Evolutionary conservation across 2,329 filamentous ascomycete genomes (phyloP).

Genomic region (Penicillium sp.): DNA sequence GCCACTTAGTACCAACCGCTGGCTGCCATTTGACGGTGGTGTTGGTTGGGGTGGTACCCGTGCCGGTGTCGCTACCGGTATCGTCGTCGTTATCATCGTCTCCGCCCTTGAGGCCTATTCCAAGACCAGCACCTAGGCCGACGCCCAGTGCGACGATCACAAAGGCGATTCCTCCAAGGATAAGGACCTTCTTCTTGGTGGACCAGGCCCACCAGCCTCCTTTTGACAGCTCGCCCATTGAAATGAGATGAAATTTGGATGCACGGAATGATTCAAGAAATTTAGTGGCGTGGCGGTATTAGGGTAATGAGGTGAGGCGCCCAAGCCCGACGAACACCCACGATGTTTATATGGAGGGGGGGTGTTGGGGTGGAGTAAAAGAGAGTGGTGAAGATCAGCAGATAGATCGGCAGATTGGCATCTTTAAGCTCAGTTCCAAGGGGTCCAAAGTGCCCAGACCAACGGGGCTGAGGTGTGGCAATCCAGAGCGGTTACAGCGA

Average conservation of each 20-base stretch:
- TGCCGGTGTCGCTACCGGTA: constrained; percentile 26
- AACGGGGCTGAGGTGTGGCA: constrained; percentile 12
- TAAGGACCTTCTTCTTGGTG: constrained; percentile 35
- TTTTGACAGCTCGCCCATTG: constrained; percentile 19
- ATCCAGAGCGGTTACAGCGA: constrained; percentile 7
- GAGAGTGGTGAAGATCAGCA: constrained; percentile 2
- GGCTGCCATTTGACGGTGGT: constrained; percentile 54
- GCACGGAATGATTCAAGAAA: background rate
- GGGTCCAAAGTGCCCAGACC: constrained; percentile 4
- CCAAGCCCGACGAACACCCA: background rate
- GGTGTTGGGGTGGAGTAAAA: background rate
- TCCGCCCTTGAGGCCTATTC: constrained; percentile 52
- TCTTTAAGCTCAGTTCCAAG: constrained; percentile 17
- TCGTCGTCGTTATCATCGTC: constrained; percentile 27
- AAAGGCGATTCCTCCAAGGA: constrained; percentile 24
- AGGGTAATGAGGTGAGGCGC: background rate
- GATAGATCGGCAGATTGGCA: constrained; percentile 11
- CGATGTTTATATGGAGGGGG: background rate
- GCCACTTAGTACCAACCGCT: constrained; percentile 56
- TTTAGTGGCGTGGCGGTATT: background rate
- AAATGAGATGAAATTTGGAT: background rate
- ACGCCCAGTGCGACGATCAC: constrained; percentile 53
- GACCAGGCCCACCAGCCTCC: constrained; percentile 31
- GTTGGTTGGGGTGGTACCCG: constrained; percentile 26
- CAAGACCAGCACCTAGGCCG: constrained; percentile 60